Percentiles rank a stretch among this genome's conserved stretches.
These are phyloP conservation scores for Eragrostis curvula DNA, from an alignment of 176 grass and related monocot genomes.

Conservation along the genomic window DNA sequence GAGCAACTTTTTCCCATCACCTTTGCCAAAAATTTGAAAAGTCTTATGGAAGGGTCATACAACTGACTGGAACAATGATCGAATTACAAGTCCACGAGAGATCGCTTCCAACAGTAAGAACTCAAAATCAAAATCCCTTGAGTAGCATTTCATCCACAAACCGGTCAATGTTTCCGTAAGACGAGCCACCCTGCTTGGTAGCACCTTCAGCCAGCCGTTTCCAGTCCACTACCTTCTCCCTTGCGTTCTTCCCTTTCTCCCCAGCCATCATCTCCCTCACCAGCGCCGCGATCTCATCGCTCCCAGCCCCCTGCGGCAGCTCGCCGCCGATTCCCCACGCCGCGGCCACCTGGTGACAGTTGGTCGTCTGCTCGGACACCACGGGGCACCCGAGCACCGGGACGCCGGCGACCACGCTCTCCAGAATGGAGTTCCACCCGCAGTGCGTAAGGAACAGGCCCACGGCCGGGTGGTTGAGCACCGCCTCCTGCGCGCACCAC, in stretches of 20 bases:
- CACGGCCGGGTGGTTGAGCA: conserved; percentile 41
- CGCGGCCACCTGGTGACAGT: conserved; percentile 33
- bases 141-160: not conserved
- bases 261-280: conserved; percentile 51
- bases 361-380: conserved; percentile 44
- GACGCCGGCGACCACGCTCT: conserved; percentile 23
- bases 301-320: conserved; percentile 4
- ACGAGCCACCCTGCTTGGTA: not conserved
- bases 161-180: not conserved
- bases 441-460: conserved; percentile 51
- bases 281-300: conserved; percentile 15
- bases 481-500: conserved; percentile 44
- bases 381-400: conserved; percentile 47
- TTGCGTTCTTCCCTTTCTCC: conserved; percentile 28
- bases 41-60: no score
- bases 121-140: not conserved
- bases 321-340: conserved; percentile 44
- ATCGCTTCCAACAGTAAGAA: no score
- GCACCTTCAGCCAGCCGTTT: not conserved
- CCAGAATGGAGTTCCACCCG: conserved; percentile 52
- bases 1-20: no score
- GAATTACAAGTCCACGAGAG: no score
- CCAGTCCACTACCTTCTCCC: conserved; percentile 32
- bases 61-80: no score
- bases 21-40: no score